These are phyloP conservation scores for Hemileccinum hortonii DNA, from an alignment of 1,284 basidiomycete genomes.

Conservation along the genomic window DNA sequence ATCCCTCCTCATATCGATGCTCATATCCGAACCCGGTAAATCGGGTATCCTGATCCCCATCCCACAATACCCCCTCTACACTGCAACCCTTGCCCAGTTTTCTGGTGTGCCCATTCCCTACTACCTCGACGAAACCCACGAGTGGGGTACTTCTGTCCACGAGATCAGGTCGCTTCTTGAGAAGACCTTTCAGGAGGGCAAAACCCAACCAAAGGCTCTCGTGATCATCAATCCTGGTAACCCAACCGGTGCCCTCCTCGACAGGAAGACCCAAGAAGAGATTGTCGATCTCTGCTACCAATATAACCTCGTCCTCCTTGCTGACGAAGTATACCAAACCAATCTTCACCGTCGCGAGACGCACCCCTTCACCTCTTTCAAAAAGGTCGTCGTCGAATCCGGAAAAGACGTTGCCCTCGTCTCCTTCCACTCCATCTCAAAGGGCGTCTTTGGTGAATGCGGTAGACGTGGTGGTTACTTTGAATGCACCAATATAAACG, in stretches of 20 bases:
- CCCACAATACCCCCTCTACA: constrained; percentile 97
- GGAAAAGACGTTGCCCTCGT: constrained; percentile 74
- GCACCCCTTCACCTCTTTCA: constrained; percentile 89
- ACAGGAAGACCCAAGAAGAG: constrained; percentile 65
- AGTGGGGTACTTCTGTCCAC: constrained; percentile 82
- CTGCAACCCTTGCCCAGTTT: constrained; percentile 88
- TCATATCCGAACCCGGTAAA: constrained; percentile 61
- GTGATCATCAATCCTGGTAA: constrained; percentile 98
- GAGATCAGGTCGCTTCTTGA: constrained; percentile 71
- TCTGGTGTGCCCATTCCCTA: constrained; percentile 85
- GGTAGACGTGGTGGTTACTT: constrained; percentile 93
- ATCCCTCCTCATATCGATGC: constrained; percentile 80
- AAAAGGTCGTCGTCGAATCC: constrained; percentile 72
- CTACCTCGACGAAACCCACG: constrained; percentile 79
- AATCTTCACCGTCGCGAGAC: constrained; percentile 75
- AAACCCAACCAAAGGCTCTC: constrained; percentile 69
- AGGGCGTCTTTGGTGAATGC: constrained; percentile 93
- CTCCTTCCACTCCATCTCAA: constrained; percentile 94
- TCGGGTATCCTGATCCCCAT: constrained; percentile 93
- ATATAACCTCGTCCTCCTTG: constrained; percentile 83
- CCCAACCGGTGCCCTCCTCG: constrained; percentile 85
- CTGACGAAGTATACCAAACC: constrained; percentile 93
- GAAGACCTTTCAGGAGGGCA: constrained; percentile 64
- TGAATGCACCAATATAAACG: constrained; percentile 78
- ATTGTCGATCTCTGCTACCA: constrained; percentile 83